Conservation (phyloP, 192 early-diverging fungal genomes). For the Coemansia sp. region DNA sequence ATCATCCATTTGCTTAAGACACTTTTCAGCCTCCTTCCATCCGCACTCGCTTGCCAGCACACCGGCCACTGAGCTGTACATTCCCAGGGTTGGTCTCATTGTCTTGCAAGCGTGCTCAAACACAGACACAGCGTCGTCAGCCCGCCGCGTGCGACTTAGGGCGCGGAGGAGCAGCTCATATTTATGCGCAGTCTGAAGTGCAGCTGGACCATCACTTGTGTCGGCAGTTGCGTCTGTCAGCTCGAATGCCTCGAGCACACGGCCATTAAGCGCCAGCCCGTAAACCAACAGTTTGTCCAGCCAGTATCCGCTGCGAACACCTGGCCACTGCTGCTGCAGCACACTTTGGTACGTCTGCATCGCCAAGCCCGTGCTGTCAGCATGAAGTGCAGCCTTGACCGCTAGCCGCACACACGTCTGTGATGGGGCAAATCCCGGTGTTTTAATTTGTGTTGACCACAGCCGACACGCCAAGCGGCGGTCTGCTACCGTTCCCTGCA, state of each 20-base stretch:
- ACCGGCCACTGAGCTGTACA: slow-evolving; percentile 44
- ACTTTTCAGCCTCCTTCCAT: slow-evolving; percentile 23
- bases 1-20: slow-evolving; percentile 29
- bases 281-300: slow-evolving; percentile 45
- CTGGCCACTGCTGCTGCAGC: slow-evolving; percentile 22
- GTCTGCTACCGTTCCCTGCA: slow-evolving; percentile 26
- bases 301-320: slow-evolving; percentile 34
- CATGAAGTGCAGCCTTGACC: slow-evolving; percentile 33
- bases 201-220: neutral
- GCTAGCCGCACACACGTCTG: slow-evolving; percentile 37
- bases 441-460: slow-evolving; percentile 22
- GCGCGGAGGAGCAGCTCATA: slow-evolving; percentile 45
- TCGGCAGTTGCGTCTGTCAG: slow-evolving; percentile 31
- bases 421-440: slow-evolving; percentile 30
- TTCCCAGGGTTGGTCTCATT: slow-evolving; percentile 28
- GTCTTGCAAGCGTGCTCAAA: slow-evolving; percentile 35
- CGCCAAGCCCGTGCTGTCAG: slow-evolving; percentile 22
- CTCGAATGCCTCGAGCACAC: slow-evolving; percentile 30
- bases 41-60: slow-evolving; percentile 19
- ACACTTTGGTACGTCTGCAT: slow-evolving; percentile 29
- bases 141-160: slow-evolving; percentile 27
- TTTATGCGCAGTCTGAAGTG: slow-evolving; percentile 34
- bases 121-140: slow-evolving; percentile 19
- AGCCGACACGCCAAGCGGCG: slow-evolving; percentile 36
- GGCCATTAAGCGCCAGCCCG: slow-evolving; percentile 44